A percentile compares a stretch with the other conserved stretches of the same genome.
These are phyloP conservation scores for Tremella mesenterica DNA, from an alignment of 768 basidiomycete species.

Conservation along the genomic window DNA sequence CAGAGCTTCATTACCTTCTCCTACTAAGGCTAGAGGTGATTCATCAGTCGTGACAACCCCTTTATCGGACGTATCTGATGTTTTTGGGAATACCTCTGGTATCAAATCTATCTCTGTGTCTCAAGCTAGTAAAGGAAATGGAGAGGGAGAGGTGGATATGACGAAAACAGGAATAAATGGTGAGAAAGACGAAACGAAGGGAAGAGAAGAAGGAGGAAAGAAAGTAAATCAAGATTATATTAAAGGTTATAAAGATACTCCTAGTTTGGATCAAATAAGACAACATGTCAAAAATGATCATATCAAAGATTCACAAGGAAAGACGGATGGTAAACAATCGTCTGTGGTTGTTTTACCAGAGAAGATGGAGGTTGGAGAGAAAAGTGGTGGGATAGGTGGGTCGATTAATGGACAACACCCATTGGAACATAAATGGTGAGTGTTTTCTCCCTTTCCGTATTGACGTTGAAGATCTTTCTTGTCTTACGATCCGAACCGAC, in stretches of 20 bases:
- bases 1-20: not conserved
- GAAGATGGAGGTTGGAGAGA: not conserved
- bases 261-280: slow-evolving; percentile 28
- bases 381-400: no score
- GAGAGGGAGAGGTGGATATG: not conserved
- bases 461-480: no score
- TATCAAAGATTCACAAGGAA: no score
- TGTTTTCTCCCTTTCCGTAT: no score
- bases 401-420: no score
- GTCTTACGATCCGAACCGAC: no score
- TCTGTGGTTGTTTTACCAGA: not conserved
- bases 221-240: no score
- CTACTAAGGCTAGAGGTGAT: not conserved
- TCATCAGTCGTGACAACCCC: not conserved
- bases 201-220: no score
- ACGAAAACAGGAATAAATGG: slow-evolving; percentile 6
- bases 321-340: no score
- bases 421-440: not conserved
- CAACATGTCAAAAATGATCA: slow-evolving; percentile 6
- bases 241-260: slow-evolving; percentile 33
- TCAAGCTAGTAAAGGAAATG: no score
- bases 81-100: not conserved
- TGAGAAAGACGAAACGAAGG: no score
- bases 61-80: not conserved
- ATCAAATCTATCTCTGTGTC: no score